phyloP scores from a whole-genome alignment of 2,329 filamentous ascomycete species.

The Diaporthe helianthi region DNA sequence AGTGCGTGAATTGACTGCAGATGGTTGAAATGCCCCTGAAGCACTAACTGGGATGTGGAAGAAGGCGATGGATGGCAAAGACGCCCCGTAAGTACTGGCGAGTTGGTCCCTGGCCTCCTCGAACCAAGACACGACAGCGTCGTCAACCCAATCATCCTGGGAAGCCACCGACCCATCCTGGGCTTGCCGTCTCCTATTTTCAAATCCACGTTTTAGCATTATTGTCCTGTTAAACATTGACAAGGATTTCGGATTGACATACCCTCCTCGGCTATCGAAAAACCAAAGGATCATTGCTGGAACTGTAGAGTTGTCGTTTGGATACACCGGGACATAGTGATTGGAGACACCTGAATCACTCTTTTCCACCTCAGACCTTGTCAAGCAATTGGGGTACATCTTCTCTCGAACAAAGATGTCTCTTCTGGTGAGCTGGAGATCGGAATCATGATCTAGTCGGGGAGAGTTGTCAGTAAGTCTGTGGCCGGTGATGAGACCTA shows the following conservation, averaged over 20 bases:
- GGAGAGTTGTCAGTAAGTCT: too few relatives aligned
- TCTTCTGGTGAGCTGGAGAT: constrained; percentile 52
- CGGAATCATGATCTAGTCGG: constrained; percentile 60
- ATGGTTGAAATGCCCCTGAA: constrained; percentile 39
- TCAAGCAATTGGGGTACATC: constrained; percentile 30
- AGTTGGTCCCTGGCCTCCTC: constrained; percentile 44
- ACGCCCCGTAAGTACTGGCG: constrained; percentile 38
- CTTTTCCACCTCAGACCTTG: neutral
- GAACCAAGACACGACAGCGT: constrained; percentile 54
- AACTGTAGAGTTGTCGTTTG: neutral
- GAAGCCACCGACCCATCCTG: constrained; percentile 35
- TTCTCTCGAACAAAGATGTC: constrained; percentile 29
- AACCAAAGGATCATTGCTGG: constrained; percentile 62
- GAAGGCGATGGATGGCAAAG: constrained; percentile 55
- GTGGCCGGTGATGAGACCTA: rapidly evolving
- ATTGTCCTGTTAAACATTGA: rapidly evolving
- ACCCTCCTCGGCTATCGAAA: constrained; percentile 62
- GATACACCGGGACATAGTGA: constrained; percentile 30
- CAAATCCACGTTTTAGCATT: neutral
- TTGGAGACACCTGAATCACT: constrained; percentile 26
- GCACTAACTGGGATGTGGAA: constrained; percentile 55
- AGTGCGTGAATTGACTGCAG: constrained; percentile 45
- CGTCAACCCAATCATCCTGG: constrained; percentile 52
- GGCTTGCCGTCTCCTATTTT: constrained; percentile 47
- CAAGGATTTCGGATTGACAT: neutral